phyloP scores from a whole-genome alignment of 495 filamentous ascomycete genomes.

The Penicillium goetzii region DNA sequence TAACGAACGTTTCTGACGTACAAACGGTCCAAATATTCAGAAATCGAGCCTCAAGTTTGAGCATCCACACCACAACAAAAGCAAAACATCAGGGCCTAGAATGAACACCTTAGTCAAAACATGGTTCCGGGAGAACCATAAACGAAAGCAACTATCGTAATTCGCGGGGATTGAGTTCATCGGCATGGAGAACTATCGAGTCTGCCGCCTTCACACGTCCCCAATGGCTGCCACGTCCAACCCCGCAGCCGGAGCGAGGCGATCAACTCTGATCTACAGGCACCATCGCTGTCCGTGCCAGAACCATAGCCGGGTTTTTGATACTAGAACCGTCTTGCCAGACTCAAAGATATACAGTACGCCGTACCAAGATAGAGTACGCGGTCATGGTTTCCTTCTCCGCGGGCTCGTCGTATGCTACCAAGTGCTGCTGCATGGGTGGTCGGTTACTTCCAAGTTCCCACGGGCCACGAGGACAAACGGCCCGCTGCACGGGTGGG shows the following conservation, averaged over 20 bases:
- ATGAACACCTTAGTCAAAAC: background rate
- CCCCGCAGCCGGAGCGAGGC: conserved; percentile 11
- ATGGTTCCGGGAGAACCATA: conserved; percentile 5
- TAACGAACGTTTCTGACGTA: background rate
- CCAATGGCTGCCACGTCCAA: background rate
- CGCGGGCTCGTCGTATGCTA: background rate
- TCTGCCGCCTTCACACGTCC: conserved; percentile 9
- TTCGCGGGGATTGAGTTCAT: background rate
- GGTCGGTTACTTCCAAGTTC: background rate
- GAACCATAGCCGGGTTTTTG: conserved; percentile 4
- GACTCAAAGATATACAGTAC: background rate
- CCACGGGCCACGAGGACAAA: conserved; percentile 13
- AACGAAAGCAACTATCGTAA: background rate
- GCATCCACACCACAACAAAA: conserved; percentile 1
- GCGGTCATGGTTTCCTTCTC: background rate
- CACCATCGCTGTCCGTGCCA: conserved; percentile 16
- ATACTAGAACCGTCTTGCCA: background rate
- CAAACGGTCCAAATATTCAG: conserved; percentile 7
- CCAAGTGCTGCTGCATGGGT: background rate
- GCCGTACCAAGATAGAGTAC: background rate
- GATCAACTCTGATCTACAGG: conserved; percentile 19
- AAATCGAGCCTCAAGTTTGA: conserved; percentile 9
- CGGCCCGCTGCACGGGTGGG: background rate
- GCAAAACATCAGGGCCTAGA: background rate
- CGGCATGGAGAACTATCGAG: background rate